phyloP scores from a whole-genome alignment of 441 rosid genomes.

The Euphorbia corollata region DNA sequence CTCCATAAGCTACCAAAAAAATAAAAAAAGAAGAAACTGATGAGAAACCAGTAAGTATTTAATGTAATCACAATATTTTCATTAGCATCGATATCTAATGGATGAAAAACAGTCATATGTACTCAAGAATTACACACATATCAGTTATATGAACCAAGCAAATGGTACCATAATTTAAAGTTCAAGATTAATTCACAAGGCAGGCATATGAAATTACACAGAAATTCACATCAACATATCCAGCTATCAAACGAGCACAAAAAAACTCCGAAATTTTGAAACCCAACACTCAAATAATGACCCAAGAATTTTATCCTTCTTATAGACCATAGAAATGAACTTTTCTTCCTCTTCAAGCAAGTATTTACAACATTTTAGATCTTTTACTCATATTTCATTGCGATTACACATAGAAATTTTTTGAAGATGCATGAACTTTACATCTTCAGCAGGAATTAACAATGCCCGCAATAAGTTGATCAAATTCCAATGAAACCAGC shows the following conservation, averaged over 20 bases:
- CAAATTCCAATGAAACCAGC: background rate
- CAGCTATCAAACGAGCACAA: too few species aligned
- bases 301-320: too few species aligned
- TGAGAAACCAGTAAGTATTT: constrained; percentile 6
- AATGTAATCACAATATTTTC: background rate
- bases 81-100: background rate
- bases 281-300: too few species aligned
- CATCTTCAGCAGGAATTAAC: constrained; percentile 6
- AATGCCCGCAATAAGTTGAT: background rate
- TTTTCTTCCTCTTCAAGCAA: background rate
- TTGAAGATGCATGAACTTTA: background rate
- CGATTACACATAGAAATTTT: background rate
- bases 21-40: background rate
- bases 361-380: too few species aligned
- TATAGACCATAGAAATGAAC: background rate
- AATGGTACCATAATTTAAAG: too few species aligned
- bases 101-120: background rate
- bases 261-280: too few species aligned
- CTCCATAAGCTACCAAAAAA: constrained; percentile 31
- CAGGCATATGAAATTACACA: too few species aligned
- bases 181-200: too few species aligned
- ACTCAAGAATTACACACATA: background rate
- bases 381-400: too few species aligned
- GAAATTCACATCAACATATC: too few species aligned
- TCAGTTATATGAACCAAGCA: background rate